phyloP scores from a whole-genome alignment of 495 filamentous ascomycete genomes.

The Trichoderma reesei region DNA sequence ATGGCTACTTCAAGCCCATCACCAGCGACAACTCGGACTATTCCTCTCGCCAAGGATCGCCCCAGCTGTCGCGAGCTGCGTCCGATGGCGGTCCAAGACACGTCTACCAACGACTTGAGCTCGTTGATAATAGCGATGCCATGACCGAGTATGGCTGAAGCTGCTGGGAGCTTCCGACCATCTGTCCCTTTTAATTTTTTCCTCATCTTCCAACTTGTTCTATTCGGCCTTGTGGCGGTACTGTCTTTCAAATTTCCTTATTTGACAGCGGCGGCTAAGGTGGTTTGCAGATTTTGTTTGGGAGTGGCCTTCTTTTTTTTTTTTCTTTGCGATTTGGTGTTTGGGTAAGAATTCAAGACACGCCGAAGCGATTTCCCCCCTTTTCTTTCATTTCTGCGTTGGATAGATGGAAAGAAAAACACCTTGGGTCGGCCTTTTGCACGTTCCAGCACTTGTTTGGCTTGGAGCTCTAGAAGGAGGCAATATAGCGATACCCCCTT shows the following conservation, averaged over 20 bases:
- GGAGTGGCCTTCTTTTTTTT: not conserved
- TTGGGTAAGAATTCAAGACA: not conserved
- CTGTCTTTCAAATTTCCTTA: not conserved
- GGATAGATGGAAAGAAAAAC: not conserved
- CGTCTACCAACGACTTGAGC: not conserved
- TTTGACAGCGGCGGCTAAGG: not conserved
- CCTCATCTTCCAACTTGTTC: not conserved
- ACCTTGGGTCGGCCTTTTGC: not conserved
- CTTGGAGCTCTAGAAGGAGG: not conserved
- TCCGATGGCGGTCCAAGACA: not conserved
- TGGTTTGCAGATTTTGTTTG: not conserved
- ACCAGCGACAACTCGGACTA: conserved; percentile 5
- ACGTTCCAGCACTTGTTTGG: not conserved
- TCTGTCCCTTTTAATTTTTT: not conserved
- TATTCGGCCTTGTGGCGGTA: not conserved
- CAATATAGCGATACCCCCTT: not conserved
- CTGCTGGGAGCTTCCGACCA: not conserved
- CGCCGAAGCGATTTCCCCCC: not conserved
- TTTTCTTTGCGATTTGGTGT: not conserved
- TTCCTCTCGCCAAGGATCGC: not conserved
- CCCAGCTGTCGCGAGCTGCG: conserved; percentile 1
- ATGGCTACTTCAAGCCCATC: not conserved
- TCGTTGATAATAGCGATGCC: not conserved
- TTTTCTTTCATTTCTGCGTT: not conserved
- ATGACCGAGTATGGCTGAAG: not conserved